Base-by-base conservation (phyloP, 805 yeast genomes). In the Candida pseudoglaebosa region DNA sequence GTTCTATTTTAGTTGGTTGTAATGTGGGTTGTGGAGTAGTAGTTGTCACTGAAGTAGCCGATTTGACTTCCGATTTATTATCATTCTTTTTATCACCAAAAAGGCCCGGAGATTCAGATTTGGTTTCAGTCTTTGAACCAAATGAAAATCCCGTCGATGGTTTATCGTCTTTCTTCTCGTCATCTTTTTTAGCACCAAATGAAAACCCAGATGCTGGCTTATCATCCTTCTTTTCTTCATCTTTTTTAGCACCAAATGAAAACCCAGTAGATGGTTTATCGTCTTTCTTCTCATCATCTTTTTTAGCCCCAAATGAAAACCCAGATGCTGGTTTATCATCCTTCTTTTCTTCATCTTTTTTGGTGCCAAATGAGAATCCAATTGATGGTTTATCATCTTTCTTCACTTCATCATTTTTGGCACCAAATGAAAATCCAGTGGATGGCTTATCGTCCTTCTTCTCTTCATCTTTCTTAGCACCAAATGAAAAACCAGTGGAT, bases 1-100 rank as follows among this genome's bases (percentile, higher is more conserved):
- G 82, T 43, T 77, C 78, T 20, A 80, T 73, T 28, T 75, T 69
- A 38, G 82, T 79, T 2, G 80, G 63, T 38, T 71, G 70, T 16
- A 70, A 59, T 36, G 56, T 63, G 12, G 55, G 56, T 35, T 43
- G 54, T n/a, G 36, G 39, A 22, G 44, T 39, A 7, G 44, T 37
- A 8, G 47, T 43, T 8, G 41, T 29, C 2, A 47, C 36, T n/a
- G n/a, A n/a, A 8, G 48, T 35, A 3, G 53, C 41, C 10, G 43
- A 40, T 28, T 43, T 40, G 9, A 39, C 49, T 12, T 45, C 47
- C n/a, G n/a, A 18, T 39, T 44, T 15, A 24, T 44, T 46, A 18
- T 41, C 53, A 18, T 48, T 61, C 16, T 53, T 42, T 31, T 53
- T 54, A 2, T 53, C 52, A n/a, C 63, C 63, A 32, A 58, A 56